phyloP scores from a whole-genome alignment of 2,329 filamentous ascomycete species.

The Fusarium cyanostomum region DNA sequence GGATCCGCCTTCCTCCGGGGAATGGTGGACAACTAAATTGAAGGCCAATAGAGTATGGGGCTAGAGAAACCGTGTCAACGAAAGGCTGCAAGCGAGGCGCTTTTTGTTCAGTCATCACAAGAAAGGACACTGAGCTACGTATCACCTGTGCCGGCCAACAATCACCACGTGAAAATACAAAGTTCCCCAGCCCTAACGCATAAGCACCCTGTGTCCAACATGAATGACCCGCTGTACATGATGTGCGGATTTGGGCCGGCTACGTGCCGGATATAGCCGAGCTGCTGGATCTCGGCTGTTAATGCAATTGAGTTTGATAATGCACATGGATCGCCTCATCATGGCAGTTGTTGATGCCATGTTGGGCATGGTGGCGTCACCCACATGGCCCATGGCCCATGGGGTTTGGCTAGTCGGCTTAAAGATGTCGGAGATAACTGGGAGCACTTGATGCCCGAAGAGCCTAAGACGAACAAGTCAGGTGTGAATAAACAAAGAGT shows the following conservation, averaged over 20 bases:
- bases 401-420: slow-evolving; percentile 19
- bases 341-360: slow-evolving; percentile 25
- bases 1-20: not conserved
- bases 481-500: not conserved
- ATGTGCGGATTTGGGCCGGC: not conserved
- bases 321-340: slow-evolving; percentile 19
- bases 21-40: not conserved
- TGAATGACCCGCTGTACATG: slow-evolving; percentile 3
- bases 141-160: not conserved
- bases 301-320: slow-evolving; percentile 6
- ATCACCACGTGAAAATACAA: not conserved
- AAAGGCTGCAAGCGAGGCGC: too few relatives aligned
- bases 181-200: not conserved
- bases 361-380: slow-evolving; percentile 21
- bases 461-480: slow-evolving; percentile 19
- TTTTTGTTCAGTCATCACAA: not conserved
- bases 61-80: not conserved
- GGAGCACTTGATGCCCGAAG: not conserved
- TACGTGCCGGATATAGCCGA: slow-evolving; percentile 6
- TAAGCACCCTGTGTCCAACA: not conserved
- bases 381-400: not conserved
- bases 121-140: not conserved
- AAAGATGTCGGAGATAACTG: slow-evolving; percentile 26
- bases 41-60: not conserved
- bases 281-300: slow-evolving; percentile 10